Evolutionary conservation across 2,329 filamentous ascomycete genomes (phyloP), one percentile per base, ranked within the genome.

Genomic region (Plectosphaerella sp.): DNA sequence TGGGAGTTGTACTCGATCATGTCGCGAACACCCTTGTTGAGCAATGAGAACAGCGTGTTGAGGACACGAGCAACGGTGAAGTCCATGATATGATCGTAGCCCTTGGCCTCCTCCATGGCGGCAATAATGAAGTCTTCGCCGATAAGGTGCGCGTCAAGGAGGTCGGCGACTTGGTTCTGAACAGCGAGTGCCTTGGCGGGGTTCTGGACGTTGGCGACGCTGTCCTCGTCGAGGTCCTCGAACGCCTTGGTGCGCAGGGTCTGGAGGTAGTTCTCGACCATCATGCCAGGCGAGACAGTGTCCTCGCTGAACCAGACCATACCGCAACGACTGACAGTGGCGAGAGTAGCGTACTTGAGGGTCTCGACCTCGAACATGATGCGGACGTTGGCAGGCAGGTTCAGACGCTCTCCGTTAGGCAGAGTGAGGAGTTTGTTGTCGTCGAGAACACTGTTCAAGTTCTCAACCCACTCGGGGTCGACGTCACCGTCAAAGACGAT

Each of bases 291-390:
- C 33, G 91, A 93, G 41, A 99, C 93, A 25, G 92, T 97, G 65
- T 99, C 95, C 63, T 97, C 93, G 66, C 91, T 99, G 74, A 97
- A 99, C 94, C 94, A 99, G 14, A 99, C 95, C 94, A 99, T 99
- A 79, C 94, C 94, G 68, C 94, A 99, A 73, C 94, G 91, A 85
- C 89, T 95, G 65, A 99, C 94, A n/a, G 94, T 99, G 52, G 94
- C 94, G 45, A 99, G 82, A 0, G 94, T 99, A 37, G 94, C 94
- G 67, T 99, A 99, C 67, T 95, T 96, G 54, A 99, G 78, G 3
- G 87, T 97, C 73, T 99, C 95, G 36, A 99, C 94, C 74, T 99
- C 94, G 64, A 99, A 99, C 92, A 99, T 97, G 72, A 99, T 96
- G 60, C 95, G 90, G 24, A 99, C 94, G 64, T 99, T 99, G 2